Conservation (phyloP, 202 grass and related monocot genomes). For the Thinopyrum obtusiflorum region DNA sequence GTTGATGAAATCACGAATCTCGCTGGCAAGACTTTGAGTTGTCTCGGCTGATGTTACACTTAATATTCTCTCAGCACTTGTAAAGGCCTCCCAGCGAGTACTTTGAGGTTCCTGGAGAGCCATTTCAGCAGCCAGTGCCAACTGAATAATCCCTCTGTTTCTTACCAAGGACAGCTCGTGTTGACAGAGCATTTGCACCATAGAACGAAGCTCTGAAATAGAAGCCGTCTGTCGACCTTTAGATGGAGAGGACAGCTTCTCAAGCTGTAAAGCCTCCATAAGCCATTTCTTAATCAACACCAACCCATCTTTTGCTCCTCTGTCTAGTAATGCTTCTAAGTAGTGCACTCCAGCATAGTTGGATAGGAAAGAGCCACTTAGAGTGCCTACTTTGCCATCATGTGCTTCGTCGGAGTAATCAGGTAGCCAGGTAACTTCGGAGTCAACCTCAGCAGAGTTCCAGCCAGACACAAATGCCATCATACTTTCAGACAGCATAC, state of each 20-base stretch:
- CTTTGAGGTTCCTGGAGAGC: slow-evolving; percentile 64
- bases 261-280: slow-evolving; percentile 72
- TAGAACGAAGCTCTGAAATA: slow-evolving; percentile 65
- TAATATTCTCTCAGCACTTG: slow-evolving; percentile 89
- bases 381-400: slow-evolving; percentile 34
- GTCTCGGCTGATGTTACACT: slow-evolving; percentile 81
- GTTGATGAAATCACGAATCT: slow-evolving; percentile 96
- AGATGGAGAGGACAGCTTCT: slow-evolving; percentile 54
- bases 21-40: slow-evolving; percentile 85
- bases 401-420: slow-evolving; percentile 43
- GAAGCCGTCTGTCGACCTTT: slow-evolving; percentile 55
- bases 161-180: slow-evolving; percentile 65
- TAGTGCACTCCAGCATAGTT: slow-evolving; percentile 66
- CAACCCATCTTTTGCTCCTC: slow-evolving; percentile 76
- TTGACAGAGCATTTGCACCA: slow-evolving; percentile 65
- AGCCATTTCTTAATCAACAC: slow-evolving; percentile 90
- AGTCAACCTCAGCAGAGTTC: slow-evolving; percentile 56
- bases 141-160: slow-evolving; percentile 76
- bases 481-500: slow-evolving; percentile 59
- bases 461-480: slow-evolving; percentile 78
- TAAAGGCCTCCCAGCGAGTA: slow-evolving; percentile 85
- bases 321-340: slow-evolving; percentile 79
- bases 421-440: slow-evolving; percentile 39
- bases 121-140: slow-evolving; percentile 74
- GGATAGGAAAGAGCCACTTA: slow-evolving; percentile 72